Conservation (phyloP, 2,329 filamentous ascomycete species). For the Cercospora sp. region DNA sequence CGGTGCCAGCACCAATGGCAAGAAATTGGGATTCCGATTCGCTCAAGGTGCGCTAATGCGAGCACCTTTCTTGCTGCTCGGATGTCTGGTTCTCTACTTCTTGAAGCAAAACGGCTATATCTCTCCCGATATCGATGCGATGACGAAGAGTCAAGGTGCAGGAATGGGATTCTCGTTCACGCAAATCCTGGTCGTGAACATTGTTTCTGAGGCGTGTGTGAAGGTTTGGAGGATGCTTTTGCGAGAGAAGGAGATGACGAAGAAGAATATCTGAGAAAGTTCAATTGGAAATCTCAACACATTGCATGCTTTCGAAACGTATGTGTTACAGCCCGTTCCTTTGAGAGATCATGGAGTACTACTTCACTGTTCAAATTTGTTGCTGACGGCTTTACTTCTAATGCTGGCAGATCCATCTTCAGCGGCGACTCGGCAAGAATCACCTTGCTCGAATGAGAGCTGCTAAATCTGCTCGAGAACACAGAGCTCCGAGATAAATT, state of each 20-base stretch:
- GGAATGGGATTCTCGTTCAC: background rate
- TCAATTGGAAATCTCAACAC: background rate
- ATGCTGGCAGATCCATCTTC: background rate
- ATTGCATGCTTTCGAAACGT: background rate
- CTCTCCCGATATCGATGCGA: background rate
- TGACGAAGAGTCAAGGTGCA: background rate
- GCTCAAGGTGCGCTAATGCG: conserved; percentile 3
- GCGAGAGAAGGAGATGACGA: background rate
- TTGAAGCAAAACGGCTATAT: background rate
- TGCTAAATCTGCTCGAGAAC: background rate
- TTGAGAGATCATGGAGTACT: background rate
- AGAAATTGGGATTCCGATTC: background rate
- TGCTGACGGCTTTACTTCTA: background rate
- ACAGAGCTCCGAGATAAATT: background rate
- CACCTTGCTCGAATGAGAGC: background rate
- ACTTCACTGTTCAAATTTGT: background rate
- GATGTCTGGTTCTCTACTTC: background rate
- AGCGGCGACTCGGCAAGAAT: background rate
- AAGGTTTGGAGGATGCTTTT: conserved; percentile 10
- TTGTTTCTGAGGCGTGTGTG: conserved; percentile 9
- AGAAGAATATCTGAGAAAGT: background rate
- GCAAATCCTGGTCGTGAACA: conserved; percentile 1
- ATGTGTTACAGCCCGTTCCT: background rate
- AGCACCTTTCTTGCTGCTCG: background rate
- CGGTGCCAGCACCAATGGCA: background rate